These are phyloP conservation scores for Yamadazyma triangularis DNA, from an alignment of 1,139 yeast species.

Conservation along the genomic window DNA sequence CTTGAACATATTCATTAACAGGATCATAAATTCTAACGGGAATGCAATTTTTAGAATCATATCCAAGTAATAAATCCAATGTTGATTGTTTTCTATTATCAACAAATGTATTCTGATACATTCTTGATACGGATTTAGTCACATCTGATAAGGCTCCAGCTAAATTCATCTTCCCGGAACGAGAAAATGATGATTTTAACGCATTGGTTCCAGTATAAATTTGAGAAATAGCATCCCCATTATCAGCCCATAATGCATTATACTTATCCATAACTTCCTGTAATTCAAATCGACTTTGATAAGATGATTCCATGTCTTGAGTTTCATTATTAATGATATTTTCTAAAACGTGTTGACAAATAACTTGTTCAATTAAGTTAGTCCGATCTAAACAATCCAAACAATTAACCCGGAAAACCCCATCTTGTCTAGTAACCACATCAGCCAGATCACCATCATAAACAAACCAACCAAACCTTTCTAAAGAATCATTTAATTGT, in stretches of 20 bases:
- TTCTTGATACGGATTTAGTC: conserved; percentile 89
- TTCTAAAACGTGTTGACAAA: conserved; percentile 58
- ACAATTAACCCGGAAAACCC: conserved; percentile 89
- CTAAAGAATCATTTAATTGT: conserved; percentile 56
- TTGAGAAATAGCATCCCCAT: conserved; percentile 95
- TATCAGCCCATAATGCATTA: conserved; percentile 92
- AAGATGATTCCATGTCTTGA: conserved; percentile 12
- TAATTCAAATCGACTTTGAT: conserved; percentile 18
- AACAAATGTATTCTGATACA: conserved; percentile 93
- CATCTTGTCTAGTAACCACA: conserved; percentile 70
- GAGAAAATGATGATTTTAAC: conserved; percentile 84
- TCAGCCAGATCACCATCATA: conserved; percentile 49
- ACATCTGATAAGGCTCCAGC: conserved; percentile 97
- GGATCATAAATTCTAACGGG: conserved; percentile 85
- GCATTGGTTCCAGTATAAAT: conserved; percentile 98
- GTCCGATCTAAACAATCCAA: conserved; percentile 95
- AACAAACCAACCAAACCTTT: conserved; percentile 76
- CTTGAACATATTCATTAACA: conserved; percentile 71
- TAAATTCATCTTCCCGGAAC: conserved; percentile 92
- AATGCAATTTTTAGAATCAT: conserved; percentile 60
- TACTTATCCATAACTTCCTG: conserved; percentile 62
- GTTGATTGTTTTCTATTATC: conserved; percentile 87
- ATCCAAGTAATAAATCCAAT: conserved; percentile 81
- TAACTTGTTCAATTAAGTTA: conserved; percentile 84
- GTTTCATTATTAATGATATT: conserved; percentile 55